Conservation (phyloP, 805 yeast species). For the Tetrapisispora taiwanensis region DNA sequence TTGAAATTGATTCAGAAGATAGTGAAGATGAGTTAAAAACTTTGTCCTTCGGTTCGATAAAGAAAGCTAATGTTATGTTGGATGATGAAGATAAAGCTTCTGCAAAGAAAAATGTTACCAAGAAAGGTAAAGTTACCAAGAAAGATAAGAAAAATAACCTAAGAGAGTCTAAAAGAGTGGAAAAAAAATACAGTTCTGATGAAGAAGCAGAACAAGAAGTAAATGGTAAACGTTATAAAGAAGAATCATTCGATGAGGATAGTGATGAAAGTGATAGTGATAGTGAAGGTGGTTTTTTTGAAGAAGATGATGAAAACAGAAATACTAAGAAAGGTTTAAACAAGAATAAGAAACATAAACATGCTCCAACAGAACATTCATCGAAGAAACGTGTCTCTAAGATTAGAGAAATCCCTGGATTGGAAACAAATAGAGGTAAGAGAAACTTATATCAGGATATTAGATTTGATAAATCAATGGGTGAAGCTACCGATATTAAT, state of each 20-base stretch:
- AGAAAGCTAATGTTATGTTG: constrained; percentile 39
- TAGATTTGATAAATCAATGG: constrained; percentile 83
- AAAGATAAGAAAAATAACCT: constrained; percentile 5
- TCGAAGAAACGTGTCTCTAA: constrained; percentile 61
- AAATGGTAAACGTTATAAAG: constrained; percentile 7
- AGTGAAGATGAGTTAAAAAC: constrained; percentile 40
- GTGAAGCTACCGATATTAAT: constrained; percentile 65
- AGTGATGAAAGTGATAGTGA: not conserved
- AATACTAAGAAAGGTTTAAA: constrained; percentile 3
- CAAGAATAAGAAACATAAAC: constrained; percentile 45
- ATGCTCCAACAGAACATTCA: constrained; percentile 79
- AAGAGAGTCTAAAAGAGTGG: not conserved
- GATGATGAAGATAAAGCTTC: constrained; percentile 27
- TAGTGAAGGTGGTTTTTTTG: constrained; percentile 1
- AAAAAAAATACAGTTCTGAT: not conserved
- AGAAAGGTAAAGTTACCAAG: constrained; percentile 7
- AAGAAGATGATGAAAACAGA: constrained; percentile 7
- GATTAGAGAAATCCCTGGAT: constrained; percentile 67
- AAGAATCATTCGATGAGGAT: constrained; percentile 13
- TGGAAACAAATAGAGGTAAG: constrained; percentile 31
- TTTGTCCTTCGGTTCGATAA: constrained; percentile 57
- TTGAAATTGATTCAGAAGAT: constrained; percentile 12
- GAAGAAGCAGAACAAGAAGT: not conserved
- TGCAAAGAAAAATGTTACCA: not conserved
- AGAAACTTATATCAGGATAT: constrained; percentile 59